These are phyloP conservation scores for Syncephalastrum monosporum DNA, from an alignment of 371 early-diverging fungal species.

Conservation along the genomic window DNA sequence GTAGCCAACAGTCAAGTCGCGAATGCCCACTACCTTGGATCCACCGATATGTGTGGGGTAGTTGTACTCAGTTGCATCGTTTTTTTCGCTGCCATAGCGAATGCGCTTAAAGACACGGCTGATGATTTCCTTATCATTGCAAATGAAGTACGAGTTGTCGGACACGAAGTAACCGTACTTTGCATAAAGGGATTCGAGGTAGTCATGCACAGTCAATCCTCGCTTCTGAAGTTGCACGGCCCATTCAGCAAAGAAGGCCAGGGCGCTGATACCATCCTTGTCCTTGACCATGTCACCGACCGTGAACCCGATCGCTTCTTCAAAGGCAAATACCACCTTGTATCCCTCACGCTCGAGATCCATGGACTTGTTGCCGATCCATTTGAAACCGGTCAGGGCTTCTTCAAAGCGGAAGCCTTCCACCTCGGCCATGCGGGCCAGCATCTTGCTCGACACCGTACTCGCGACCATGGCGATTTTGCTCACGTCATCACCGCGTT, in stretches of 20 bases:
- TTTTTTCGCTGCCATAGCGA: conserved; percentile 66
- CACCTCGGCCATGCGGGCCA: conserved; percentile 69
- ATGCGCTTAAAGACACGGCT: conserved; percentile 75
- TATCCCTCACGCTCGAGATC: conserved; percentile 61
- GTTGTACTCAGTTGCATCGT: conserved; percentile 21
- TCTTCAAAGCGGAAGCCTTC: conserved; percentile 88
- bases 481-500: conserved; percentile 45
- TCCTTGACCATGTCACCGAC: conserved; percentile 75
- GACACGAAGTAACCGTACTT: conserved; percentile 88
- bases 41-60: conserved; percentile 79
- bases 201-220: conserved; percentile 59
- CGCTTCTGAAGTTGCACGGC: conserved; percentile 67
- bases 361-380: conserved; percentile 86
- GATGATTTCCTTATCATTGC: conserved; percentile 74
- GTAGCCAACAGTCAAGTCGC: conserved; percentile 90
- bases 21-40: conserved; percentile 66
- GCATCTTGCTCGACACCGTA: conserved; percentile 88
- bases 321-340: conserved; percentile 80
- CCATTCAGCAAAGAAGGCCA: conserved; percentile 83
- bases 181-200: conserved; percentile 72
- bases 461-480: conserved; percentile 84
- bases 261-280: conserved; percentile 86
- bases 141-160: conserved; percentile 87
- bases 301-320: conserved; percentile 94
- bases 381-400: conserved; percentile 96